Percentiles rank a stretch among this genome's conserved stretches.
Evolutionary conservation across 768 basidiomycete genomes (phyloP).

Genomic region (Boletus edulis): DNA sequence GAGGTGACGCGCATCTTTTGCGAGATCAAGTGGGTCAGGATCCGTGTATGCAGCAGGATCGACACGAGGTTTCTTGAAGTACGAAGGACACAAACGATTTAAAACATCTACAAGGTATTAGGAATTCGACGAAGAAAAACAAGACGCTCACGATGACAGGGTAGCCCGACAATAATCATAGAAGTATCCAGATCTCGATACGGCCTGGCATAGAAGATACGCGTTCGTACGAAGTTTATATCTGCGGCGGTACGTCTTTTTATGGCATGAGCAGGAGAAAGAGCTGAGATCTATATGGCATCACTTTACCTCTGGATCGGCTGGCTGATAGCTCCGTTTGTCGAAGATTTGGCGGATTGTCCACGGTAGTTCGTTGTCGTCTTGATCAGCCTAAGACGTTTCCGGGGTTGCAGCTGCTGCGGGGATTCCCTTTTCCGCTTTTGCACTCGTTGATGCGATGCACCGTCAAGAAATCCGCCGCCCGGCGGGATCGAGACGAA

Average conservation of each 20-base stretch:
- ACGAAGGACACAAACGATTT: slow-evolving; percentile 52
- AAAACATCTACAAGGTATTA: slow-evolving; percentile 52
- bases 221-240: slow-evolving; percentile 49
- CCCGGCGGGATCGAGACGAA: slow-evolving; percentile 33
- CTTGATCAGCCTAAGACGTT: slow-evolving; percentile 25
- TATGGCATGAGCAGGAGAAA: slow-evolving; percentile 2
- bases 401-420: slow-evolving; percentile 20
- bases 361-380: neutral
- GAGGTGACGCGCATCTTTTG: slow-evolving; percentile 55
- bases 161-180: slow-evolving; percentile 60
- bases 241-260: slow-evolving; percentile 47
- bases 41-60: slow-evolving; percentile 36
- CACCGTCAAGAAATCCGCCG: slow-evolving; percentile 10
- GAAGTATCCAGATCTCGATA: slow-evolving; percentile 47
- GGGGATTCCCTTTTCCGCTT: slow-evolving; percentile 22
- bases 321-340: slow-evolving; percentile 8
- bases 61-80: slow-evolving; percentile 30
- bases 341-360: slow-evolving; percentile 2
- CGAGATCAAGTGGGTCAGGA: slow-evolving; percentile 46
- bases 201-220: slow-evolving; percentile 70
- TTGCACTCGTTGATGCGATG: slow-evolving; percentile 5
- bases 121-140: neutral
- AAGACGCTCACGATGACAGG: slow-evolving; percentile 55
- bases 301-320: slow-evolving; percentile 20
- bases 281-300: neutral